Evolutionary conservation across 306 rosid species (phyloP).

Genomic region (Vigna angularis): DNA sequence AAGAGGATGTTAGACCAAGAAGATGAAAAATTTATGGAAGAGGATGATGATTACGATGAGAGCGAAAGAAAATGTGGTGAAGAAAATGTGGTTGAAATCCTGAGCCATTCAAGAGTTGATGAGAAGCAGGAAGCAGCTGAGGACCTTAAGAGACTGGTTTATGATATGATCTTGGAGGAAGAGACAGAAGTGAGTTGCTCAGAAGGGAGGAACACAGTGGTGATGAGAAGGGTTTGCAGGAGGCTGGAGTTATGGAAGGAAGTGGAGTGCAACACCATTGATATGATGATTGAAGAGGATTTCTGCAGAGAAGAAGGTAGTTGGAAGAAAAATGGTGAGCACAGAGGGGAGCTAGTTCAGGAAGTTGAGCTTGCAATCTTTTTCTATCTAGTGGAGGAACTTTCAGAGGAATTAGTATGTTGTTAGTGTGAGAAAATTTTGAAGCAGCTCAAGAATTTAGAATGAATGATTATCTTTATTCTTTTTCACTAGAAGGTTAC

Average conservation of each 20-base stretch:
- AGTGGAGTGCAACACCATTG: slow-evolving; percentile 75
- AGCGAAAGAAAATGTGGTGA: slow-evolving; percentile 22
- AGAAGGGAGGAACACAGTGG: slow-evolving; percentile 50
- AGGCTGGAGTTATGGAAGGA: slow-evolving; percentile 75
- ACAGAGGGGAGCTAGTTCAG: slow-evolving; percentile 53
- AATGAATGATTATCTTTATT: slow-evolving; percentile 45
- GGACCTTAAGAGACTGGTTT: slow-evolving; percentile 63
- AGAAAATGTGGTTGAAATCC: slow-evolving; percentile 56
- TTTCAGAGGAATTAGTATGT: slow-evolving; percentile 68
- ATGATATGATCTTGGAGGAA: slow-evolving; percentile 78
- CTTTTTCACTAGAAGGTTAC: slow-evolving; percentile 47
- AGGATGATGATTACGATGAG: slow-evolving; percentile 47
- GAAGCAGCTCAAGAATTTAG: slow-evolving; percentile 44
- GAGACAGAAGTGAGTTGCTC: slow-evolving; percentile 33
- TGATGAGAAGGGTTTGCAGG: slow-evolving; percentile 56
- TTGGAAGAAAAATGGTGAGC: slow-evolving; percentile 65
- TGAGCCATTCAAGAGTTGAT: slow-evolving; percentile 38
- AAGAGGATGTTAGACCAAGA: slow-evolving; percentile 66
- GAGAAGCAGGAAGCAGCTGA: slow-evolving; percentile 42
- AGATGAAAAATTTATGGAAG: slow-evolving; percentile 46
- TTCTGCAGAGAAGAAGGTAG: slow-evolving; percentile 56
- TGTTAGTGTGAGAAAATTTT: slow-evolving; percentile 47
- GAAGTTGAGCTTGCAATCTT: slow-evolving; percentile 75
- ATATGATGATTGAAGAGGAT: slow-evolving; percentile 86
- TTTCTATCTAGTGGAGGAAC: slow-evolving; percentile 67